phyloP scores from a whole-genome alignment of 176 grass and related monocot species.

The Raddia guianensis region DNA sequence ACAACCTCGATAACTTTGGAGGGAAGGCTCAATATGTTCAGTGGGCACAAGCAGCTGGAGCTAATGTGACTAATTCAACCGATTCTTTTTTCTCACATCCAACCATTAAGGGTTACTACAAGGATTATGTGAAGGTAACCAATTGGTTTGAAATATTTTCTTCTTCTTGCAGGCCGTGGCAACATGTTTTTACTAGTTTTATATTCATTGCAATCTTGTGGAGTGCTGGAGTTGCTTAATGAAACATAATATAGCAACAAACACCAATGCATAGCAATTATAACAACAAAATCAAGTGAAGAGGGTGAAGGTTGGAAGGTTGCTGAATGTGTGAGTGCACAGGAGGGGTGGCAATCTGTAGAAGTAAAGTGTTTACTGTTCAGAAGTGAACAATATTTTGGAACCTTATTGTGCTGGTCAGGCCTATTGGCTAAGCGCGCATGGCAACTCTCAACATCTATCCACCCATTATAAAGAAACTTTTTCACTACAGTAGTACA shows the following conservation, averaged over 20 bases:
- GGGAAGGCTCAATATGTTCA: constrained; percentile 91
- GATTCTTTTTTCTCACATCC: constrained; percentile 88
- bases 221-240: neutral
- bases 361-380: too few species aligned
- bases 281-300: too few species aligned
- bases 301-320: too few species aligned
- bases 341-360: too few species aligned
- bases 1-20: constrained; percentile 90
- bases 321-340: too few species aligned
- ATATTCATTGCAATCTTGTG: constrained; percentile 15
- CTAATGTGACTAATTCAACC: constrained; percentile 52
- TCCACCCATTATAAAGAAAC: neutral
- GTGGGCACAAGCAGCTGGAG: constrained; percentile 80
- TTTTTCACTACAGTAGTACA: neutral
- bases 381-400: too few species aligned
- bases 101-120: constrained; percentile 76
- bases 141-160: neutral
- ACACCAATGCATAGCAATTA: neutral
- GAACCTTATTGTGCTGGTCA: too few species aligned
- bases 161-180: neutral
- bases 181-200: neutral
- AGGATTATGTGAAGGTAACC: constrained; percentile 79
- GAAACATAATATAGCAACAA: neutral
- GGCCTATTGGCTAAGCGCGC: too few species aligned
- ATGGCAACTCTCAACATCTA: too few species aligned